These are phyloP conservation scores for Aspergillus sp. DNA, from an alignment of 2,329 filamentous ascomycete species.

Conservation along the genomic window DNA sequence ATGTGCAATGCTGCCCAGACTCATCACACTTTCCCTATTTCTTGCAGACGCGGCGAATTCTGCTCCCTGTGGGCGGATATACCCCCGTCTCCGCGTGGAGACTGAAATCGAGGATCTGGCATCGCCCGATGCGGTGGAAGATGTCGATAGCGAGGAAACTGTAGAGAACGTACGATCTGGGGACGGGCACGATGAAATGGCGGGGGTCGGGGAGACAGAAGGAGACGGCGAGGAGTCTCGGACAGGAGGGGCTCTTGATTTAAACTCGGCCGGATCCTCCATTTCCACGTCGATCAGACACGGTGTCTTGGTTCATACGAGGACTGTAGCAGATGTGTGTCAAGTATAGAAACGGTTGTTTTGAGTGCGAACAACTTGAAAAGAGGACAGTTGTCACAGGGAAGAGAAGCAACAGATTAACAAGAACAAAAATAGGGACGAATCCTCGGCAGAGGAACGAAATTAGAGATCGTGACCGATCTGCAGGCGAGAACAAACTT, in stretches of 20 bases:
- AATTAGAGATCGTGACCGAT: conserved; percentile 26
- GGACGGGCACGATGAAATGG: conserved; percentile 50
- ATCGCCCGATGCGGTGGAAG: conserved; percentile 48
- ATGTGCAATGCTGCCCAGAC: conserved; percentile 93
- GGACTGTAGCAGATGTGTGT: background rate
- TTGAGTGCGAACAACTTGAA: background rate
- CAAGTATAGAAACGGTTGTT: conserved; percentile 2
- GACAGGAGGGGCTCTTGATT: conserved; percentile 29
- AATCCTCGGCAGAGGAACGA: conserved; percentile 17
- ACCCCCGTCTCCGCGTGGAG: conserved; percentile 69
- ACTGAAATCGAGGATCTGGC: conserved; percentile 49
- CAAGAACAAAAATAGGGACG: conserved; percentile 20
- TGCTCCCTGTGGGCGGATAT: conserved; percentile 83
- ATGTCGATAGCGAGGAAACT: conserved; percentile 50
- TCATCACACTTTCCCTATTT: conserved; percentile 93
- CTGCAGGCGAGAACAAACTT: conserved; percentile 25
- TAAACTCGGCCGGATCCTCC: conserved; percentile 33
- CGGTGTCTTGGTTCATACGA: conserved; percentile 15
- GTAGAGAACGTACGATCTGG: conserved; percentile 52
- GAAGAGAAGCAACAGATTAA: conserved; percentile 16
- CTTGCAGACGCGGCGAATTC: conserved; percentile 89
- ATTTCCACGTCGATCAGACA: conserved; percentile 26
- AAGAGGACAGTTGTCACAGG: conserved; percentile 28
- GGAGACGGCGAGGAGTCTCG: conserved; percentile 46
- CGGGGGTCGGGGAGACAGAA: conserved; percentile 47